Evolutionary conservation across 495 filamentous ascomycete genomes (phyloP).

Genomic region (Hypoxylon lienhwacheense): DNA sequence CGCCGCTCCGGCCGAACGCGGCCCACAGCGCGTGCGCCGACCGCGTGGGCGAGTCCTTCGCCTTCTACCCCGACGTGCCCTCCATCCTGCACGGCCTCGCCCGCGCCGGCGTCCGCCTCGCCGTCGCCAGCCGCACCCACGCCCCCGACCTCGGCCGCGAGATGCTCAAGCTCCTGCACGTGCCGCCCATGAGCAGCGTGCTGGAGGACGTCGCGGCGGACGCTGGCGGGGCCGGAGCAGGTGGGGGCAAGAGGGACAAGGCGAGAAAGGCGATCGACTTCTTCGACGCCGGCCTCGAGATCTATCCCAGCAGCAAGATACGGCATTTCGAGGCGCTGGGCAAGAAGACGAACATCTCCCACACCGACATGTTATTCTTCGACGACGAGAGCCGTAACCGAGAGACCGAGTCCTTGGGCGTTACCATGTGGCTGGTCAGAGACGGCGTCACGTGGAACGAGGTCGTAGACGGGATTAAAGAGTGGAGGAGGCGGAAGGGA

Average conservation of each 20-base stretch:
- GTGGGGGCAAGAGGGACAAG: constrained; percentile 39
- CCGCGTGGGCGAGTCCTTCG: constrained; percentile 73
- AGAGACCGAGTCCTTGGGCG: constrained; percentile 82
- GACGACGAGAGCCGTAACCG: constrained; percentile 88
- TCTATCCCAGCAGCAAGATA: constrained; percentile 85
- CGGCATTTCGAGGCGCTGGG: constrained; percentile 77
- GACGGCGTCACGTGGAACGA: constrained; percentile 79
- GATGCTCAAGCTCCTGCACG: constrained; percentile 72
- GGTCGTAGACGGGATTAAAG: constrained; percentile 75
- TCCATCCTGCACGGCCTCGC: constrained; percentile 66
- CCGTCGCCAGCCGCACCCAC: constrained; percentile 78
- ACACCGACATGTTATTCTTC: constrained; percentile 92
- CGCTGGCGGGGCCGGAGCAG: neutral
- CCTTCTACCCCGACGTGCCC: constrained; percentile 80
- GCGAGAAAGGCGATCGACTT: constrained; percentile 64
- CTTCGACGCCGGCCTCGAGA: constrained; percentile 82
- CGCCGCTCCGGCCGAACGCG: constrained; percentile 68
- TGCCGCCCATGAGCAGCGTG: constrained; percentile 52
- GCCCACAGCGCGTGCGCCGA: constrained; percentile 55
- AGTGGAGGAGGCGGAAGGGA: constrained; percentile 78
- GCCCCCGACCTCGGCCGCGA: constrained; percentile 79
- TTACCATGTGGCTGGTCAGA: constrained; percentile 77
- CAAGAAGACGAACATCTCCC: constrained; percentile 65
- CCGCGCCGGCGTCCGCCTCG: constrained; percentile 61
- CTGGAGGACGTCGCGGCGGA: constrained; percentile 2